phyloP scores from a whole-genome alignment of 2,329 filamentous ascomycete species.

The Diaporthe vaccinii region DNA sequence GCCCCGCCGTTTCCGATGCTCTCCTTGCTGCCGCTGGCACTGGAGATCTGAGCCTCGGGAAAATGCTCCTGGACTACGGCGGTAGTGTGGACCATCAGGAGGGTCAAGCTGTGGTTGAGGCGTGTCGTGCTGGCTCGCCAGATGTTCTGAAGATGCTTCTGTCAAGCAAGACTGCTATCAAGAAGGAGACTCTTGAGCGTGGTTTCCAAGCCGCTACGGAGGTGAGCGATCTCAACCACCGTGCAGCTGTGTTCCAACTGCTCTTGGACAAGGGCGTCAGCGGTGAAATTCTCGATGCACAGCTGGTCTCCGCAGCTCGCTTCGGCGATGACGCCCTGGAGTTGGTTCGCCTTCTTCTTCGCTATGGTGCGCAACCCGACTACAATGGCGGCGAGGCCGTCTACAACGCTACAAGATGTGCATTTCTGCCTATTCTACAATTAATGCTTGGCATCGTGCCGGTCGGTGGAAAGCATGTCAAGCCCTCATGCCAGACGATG shows the following conservation, averaged over 20 bases:
- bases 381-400: constrained; percentile 68
- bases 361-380: constrained; percentile 67
- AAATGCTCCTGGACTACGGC: constrained; percentile 64
- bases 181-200: constrained; percentile 59
- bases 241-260: constrained; percentile 64
- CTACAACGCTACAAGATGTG: constrained; percentile 66
- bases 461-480: constrained; percentile 57
- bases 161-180: constrained; percentile 54
- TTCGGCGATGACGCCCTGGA: constrained; percentile 63
- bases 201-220: constrained; percentile 70
- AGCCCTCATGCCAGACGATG: constrained; percentile 62
- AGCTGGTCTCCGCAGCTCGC: constrained; percentile 66
- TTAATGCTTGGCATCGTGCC: constrained; percentile 64
- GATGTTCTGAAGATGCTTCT: constrained; percentile 66
- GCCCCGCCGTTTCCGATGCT: constrained; percentile 61
- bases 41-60: constrained; percentile 65
- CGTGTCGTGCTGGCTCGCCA: constrained; percentile 64
- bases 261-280: constrained; percentile 64
- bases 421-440: constrained; percentile 63
- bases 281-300: constrained; percentile 65
- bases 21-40: constrained; percentile 65
- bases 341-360: constrained; percentile 64
- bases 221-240: constrained; percentile 62
- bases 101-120: constrained; percentile 67
- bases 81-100: constrained; percentile 64